Conservation (phyloP, 495 filamentous ascomycete genomes). For the Hypoxylon fragiforme region DNA sequence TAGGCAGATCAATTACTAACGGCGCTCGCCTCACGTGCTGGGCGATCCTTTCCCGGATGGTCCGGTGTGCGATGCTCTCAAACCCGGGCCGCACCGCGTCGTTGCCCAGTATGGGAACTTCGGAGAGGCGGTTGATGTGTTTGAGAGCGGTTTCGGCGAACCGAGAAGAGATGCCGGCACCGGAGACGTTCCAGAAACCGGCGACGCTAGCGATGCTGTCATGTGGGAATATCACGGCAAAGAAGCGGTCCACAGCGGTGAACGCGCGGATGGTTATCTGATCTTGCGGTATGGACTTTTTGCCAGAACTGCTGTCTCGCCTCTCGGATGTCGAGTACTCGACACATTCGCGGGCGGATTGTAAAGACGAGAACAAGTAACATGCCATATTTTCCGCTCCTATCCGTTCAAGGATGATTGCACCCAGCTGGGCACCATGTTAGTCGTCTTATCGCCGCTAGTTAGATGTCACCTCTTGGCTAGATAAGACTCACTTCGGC, state of each 20-base stretch:
- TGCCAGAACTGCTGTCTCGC: not conserved
- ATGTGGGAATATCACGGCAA: not conserved
- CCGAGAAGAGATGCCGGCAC: not conserved
- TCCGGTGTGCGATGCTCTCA: conserved; percentile 23
- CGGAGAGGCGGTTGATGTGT: conserved; percentile 4
- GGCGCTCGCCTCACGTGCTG: conserved; percentile 38
- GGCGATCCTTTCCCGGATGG: conserved; percentile 40
- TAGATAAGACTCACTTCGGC: not conserved
- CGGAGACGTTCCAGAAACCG: not conserved
- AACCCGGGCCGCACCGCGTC: not conserved
- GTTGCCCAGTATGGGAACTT: not conserved
- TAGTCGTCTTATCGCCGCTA: not conserved
- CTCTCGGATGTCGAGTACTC: not conserved
- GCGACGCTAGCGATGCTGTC: not conserved
- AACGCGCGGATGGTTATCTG: not conserved
- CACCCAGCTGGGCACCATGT: not conserved
- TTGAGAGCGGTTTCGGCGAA: conserved; percentile 8
- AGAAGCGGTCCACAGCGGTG: not conserved
- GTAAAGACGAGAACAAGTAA: not conserved
- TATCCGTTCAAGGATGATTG: not conserved
- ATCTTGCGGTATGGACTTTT: not conserved
- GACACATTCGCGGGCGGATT: not conserved
- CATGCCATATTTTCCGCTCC: not conserved
- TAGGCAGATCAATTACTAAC: conserved; percentile 6
- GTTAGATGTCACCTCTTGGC: not conserved